A percentile compares a stretch with the other conserved stretches of the same genome.
Conservation (phyloP, 83 land plant genomes). For the Picea engelmannii region DNA sequence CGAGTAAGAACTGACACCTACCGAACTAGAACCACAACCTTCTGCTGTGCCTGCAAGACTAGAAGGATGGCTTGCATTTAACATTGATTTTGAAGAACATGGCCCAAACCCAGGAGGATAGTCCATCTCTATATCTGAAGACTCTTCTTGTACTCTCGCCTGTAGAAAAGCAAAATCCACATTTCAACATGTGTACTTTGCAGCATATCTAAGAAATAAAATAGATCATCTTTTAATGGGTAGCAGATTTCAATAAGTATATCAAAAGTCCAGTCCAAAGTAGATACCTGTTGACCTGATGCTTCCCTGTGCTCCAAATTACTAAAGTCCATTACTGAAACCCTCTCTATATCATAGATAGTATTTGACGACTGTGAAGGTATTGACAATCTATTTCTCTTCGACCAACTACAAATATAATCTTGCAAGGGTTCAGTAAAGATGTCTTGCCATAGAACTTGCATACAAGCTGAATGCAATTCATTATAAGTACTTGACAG, state of each 20-base stretch:
- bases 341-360: neutral
- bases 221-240: neutral
- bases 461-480: constrained; percentile 15
- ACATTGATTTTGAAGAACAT: neutral
- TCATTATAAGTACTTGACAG: neutral
- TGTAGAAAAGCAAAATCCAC: neutral
- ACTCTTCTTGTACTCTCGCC: neutral
- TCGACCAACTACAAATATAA: constrained; percentile 6
- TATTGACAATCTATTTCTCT: neutral
- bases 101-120: constrained; percentile 17
- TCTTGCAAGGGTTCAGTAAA: constrained; percentile 4
- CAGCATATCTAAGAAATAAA: neutral
- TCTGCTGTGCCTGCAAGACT: neutral
- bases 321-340: too few relatives aligned
- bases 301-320: neutral
- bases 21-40: neutral
- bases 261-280: neutral
- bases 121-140: constrained; percentile 10
- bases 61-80: neutral
- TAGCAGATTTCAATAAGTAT: neutral
- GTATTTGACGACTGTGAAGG: neutral
- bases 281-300: neutral
- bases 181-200: neutral
- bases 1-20: neutral
- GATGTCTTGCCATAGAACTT: constrained; percentile 10